Evolutionary conservation across 2,329 filamentous ascomycete genomes (phyloP).

Genomic region (Colletotrichum phormii): DNA sequence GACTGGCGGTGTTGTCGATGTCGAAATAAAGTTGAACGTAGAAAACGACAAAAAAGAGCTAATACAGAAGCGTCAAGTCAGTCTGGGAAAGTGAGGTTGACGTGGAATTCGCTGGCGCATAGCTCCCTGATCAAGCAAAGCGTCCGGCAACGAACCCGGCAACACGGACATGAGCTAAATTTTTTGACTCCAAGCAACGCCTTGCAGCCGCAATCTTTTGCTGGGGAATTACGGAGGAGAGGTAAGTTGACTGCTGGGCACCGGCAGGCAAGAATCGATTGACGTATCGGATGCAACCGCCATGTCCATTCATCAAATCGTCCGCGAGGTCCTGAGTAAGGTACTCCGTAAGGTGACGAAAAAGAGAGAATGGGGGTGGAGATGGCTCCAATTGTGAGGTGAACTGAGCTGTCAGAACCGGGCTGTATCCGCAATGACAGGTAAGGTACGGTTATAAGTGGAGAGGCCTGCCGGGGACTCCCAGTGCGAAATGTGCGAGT

Average conservation of each 20-base stretch:
- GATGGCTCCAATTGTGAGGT: slow-evolving; percentile 23
- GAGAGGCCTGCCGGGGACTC: slow-evolving; percentile 18
- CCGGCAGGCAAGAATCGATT: background rate
- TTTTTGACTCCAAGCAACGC: background rate
- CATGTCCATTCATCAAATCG: slow-evolving; percentile 14
- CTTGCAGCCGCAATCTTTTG: slow-evolving; percentile 4
- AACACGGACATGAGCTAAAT: slow-evolving; percentile 13
- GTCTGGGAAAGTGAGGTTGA: slow-evolving; percentile 4
- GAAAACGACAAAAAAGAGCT: slow-evolving; percentile 11
- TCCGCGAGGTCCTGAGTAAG: slow-evolving; percentile 1
- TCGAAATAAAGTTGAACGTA: slow-evolving; percentile 33
- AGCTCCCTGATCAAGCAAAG: slow-evolving; percentile 16
- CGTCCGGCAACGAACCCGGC: background rate
- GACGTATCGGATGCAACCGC: slow-evolving; percentile 1
- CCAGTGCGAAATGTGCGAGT: slow-evolving; percentile 12
- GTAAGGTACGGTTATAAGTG: slow-evolving; percentile 37
- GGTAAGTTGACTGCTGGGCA: background rate
- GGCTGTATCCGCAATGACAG: slow-evolving; percentile 18
- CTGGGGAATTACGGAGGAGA: background rate
- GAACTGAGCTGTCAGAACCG: slow-evolving; percentile 34
- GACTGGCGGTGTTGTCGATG: background rate
- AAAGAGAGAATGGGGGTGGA: slow-evolving; percentile 26
- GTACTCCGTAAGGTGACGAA: slow-evolving; percentile 18
- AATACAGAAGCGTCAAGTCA: slow-evolving; percentile 20
- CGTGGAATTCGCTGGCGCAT: background rate